Evolutionary conservation across 2,329 filamentous ascomycete species (phyloP).

Genomic region (Fusarium verrucosum): DNA sequence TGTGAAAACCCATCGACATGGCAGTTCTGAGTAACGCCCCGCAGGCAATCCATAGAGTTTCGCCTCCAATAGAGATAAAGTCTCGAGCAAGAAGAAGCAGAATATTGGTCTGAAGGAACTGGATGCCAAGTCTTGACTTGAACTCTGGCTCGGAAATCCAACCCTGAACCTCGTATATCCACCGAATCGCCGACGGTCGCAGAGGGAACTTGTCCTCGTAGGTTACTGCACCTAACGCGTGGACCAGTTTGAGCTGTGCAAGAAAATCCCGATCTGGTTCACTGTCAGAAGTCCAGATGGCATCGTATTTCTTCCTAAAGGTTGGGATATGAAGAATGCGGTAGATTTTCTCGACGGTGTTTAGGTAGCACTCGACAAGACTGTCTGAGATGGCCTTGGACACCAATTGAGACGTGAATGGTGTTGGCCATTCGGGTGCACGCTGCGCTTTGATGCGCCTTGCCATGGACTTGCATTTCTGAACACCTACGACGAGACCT

Average conservation of each 20-base stretch:
- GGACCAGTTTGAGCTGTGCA: constrained; percentile 65
- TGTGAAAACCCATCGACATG: constrained; percentile 61
- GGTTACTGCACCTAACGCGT: constrained; percentile 64
- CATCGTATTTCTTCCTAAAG: constrained; percentile 60
- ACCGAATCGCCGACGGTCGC: constrained; percentile 59
- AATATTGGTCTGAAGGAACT: constrained; percentile 59
- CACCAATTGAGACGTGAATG: constrained; percentile 57
- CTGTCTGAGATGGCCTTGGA: constrained; percentile 55
- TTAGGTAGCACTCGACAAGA: constrained; percentile 60
- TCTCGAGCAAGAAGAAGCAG: constrained; percentile 57
- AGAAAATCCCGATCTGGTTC: constrained; percentile 56
- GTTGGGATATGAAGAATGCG: constrained; percentile 62
- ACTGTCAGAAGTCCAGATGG: constrained; percentile 54
- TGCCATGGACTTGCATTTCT: constrained; percentile 63
- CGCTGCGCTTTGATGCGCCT: constrained; percentile 61
- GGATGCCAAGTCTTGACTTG: constrained; percentile 61
- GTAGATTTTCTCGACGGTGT: constrained; percentile 57
- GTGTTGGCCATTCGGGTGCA: constrained; percentile 58
- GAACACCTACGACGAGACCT: constrained; percentile 49
- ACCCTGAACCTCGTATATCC: constrained; percentile 66
- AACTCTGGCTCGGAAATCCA: constrained; percentile 64
- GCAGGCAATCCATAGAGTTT: constrained; percentile 59
- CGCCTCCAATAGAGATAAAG: constrained; percentile 50
- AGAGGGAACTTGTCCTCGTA: constrained; percentile 62
- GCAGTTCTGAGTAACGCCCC: constrained; percentile 57